These are phyloP conservation scores for Tricladium varicosporioides DNA, from an alignment of 2,329 filamentous ascomycete species.

Conservation along the genomic window DNA sequence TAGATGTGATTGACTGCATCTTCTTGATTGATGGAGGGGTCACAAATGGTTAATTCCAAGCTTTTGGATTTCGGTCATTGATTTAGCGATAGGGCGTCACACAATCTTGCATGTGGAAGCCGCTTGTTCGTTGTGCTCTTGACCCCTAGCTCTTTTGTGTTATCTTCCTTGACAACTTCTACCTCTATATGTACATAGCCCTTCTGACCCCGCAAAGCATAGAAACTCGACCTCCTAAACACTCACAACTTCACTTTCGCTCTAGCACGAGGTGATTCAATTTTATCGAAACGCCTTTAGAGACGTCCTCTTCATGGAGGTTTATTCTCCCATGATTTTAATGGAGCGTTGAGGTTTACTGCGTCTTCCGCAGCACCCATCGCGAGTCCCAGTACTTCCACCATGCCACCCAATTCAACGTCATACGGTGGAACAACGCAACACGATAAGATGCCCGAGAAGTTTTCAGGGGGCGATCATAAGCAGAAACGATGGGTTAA, in stretches of 20 bases:
- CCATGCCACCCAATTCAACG: constrained; percentile 6
- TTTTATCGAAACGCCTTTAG: too few species aligned
- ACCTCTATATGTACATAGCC: not conserved
- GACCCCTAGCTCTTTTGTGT: not conserved
- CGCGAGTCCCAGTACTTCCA: constrained; percentile 4
- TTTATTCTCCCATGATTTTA: constrained; percentile 11
- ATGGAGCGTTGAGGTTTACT: constrained; percentile 17
- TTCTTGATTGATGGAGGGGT: not conserved
- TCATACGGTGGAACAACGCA: not conserved
- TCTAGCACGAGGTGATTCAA: not conserved
- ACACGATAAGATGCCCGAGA: constrained; percentile 4
- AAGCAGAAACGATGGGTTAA: constrained; percentile 60
- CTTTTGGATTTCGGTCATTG: not conserved
- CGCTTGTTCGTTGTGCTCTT: not conserved
- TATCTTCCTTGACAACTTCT: not conserved
- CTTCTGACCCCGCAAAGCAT: not conserved
- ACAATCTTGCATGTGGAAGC: not conserved
- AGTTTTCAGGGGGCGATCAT: constrained; percentile 13
- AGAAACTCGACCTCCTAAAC: not conserved
- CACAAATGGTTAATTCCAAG: not conserved
- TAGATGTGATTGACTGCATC: too few species aligned
- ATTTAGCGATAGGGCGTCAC: not conserved
- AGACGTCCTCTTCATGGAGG: constrained; percentile 14
- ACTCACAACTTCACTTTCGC: not conserved
- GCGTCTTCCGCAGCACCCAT: constrained; percentile 14